These are phyloP conservation scores for Fusarium poae DNA, from an alignment of 2,329 filamentous ascomycete species.

Conservation along the genomic window DNA sequence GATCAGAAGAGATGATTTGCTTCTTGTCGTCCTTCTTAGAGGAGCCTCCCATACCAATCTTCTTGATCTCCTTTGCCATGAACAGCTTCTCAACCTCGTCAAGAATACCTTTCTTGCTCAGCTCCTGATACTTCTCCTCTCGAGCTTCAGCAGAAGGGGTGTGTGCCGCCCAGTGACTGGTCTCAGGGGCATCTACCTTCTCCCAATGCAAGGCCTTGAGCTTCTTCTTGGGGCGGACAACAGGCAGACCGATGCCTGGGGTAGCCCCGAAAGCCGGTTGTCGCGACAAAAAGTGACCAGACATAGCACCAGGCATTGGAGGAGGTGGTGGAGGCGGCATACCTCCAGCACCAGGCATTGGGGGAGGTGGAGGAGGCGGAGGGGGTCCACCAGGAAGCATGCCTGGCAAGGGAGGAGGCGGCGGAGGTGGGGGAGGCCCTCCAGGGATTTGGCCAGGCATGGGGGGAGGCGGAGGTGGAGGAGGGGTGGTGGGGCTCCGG, in stretches of 20 bases:
- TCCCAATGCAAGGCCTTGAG: slow-evolving; percentile 99
- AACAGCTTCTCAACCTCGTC: slow-evolving; percentile 98
- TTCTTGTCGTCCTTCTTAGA: slow-evolving; percentile 95
- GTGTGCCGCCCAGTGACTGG: slow-evolving; percentile 92
- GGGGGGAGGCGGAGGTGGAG: slow-evolving; percentile 52
- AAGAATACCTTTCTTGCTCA: slow-evolving; percentile 93
- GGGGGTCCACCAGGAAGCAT: slow-evolving; percentile 33
- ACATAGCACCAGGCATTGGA: slow-evolving; percentile 75
- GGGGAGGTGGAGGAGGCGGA: slow-evolving; percentile 26
- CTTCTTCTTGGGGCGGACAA: slow-evolving; percentile 96
- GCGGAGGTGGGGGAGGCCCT: slow-evolving; percentile 17
- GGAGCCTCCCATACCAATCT: slow-evolving; percentile 73
- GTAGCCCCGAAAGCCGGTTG: slow-evolving; percentile 68
- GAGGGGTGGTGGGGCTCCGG: slow-evolving; percentile 4
- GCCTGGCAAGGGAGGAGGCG: background rate
- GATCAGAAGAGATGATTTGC: slow-evolving; percentile 91
- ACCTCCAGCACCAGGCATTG: slow-evolving; percentile 55
- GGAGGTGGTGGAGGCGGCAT: slow-evolving; percentile 69
- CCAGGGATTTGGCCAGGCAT: slow-evolving; percentile 59
- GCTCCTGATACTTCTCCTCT: slow-evolving; percentile 94
- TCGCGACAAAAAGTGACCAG: slow-evolving; percentile 81
- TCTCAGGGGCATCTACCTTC: slow-evolving; percentile 92
- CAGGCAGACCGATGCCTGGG: slow-evolving; percentile 75
- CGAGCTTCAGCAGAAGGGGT: slow-evolving; percentile 87
- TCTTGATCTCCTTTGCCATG: slow-evolving; percentile 96